Evolutionary conservation across 2,329 filamentous ascomycete genomes (phyloP), one percentile per base, ranked within the genome.

Genomic region (Thielaviopsis populi): DNA sequence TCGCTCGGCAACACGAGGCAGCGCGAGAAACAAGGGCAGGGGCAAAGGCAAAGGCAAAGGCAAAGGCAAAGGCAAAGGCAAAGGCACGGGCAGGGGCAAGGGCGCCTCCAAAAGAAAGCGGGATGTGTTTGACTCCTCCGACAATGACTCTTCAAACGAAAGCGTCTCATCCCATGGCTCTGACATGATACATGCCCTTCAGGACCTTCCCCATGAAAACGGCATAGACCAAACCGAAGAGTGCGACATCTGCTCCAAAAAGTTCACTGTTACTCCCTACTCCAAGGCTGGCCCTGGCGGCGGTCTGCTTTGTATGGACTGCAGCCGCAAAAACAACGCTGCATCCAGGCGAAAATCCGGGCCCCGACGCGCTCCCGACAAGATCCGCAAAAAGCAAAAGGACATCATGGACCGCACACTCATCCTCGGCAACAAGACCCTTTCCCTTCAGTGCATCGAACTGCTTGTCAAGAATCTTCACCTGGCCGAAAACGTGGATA

Each of bases 231-330:
- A 97, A 73, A 83, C 92, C 70, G 90, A 88, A 67, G 91, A 96
- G 68, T 97, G 92, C 71, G 90, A 88, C 67, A 76, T 85, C 2
- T 97, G 92, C 73, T 80, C 81, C 53, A 95, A 94, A 72, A 85
- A 91, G 43, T 97, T 97, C 71, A 96, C 90, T 0, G 91, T 97
- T 54, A 96, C 92, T 0, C 82, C 89, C 0, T 96, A 96, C 75
- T 91, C 87, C 67, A 87, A 90, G 68, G 82, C 85, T 33, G 90
- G 88, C 0, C 87, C 89, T 0, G 79, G 87, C n/a, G 91, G 91
- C 3, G 90, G 90, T 17, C 77, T 97, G n/a, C 78, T 96, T 1
- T 97, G 92, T 71, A 79, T 80, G 2, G 84, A 88, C 24, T 97
- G 92, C 70, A 87, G 89, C 24, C 91, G 87, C 69, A 56, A 63